phyloP scores from a whole-genome alignment of 2,329 filamentous ascomycete genomes.

The Cladosporium sp. region DNA sequence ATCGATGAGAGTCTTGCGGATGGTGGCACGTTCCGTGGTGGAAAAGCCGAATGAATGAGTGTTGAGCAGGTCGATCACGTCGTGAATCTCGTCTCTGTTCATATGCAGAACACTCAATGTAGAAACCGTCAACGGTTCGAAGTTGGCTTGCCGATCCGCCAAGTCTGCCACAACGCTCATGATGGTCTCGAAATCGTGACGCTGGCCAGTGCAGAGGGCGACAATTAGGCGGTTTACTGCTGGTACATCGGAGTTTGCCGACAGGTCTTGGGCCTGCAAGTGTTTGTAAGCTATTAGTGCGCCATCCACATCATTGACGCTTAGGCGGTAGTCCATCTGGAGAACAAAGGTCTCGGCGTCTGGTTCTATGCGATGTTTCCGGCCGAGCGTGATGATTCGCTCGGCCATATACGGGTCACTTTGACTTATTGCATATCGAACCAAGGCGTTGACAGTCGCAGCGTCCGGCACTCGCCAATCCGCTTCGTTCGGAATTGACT shows the following conservation, averaged over 20 bases:
- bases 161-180: slow-evolving; percentile 67
- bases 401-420: slow-evolving; percentile 67
- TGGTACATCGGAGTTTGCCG: slow-evolving; percentile 53
- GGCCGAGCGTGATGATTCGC: slow-evolving; percentile 62
- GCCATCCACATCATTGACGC: slow-evolving; percentile 63
- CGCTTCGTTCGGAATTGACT: slow-evolving; percentile 34
- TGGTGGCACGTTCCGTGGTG: slow-evolving; percentile 58
- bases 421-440: slow-evolving; percentile 64
- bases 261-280: slow-evolving; percentile 51
- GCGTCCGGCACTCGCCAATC: slow-evolving; percentile 53
- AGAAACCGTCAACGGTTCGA: slow-evolving; percentile 70
- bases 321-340: slow-evolving; percentile 70
- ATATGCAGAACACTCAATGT: slow-evolving; percentile 69
- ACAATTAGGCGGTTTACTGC: slow-evolving; percentile 67
- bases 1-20: slow-evolving; percentile 59
- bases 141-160: slow-evolving; percentile 60
- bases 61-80: slow-evolving; percentile 76
- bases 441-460: slow-evolving; percentile 67
- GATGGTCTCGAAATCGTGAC: slow-evolving; percentile 63
- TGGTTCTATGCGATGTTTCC: slow-evolving; percentile 58
- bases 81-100: slow-evolving; percentile 66
- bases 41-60: slow-evolving; percentile 66
- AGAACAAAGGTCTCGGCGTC: slow-evolving; percentile 66
- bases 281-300: slow-evolving; percentile 60
- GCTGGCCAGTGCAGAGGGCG: slow-evolving; percentile 55